Conservation (phyloP, 208 protist species). For the Wallacemonas sp. region DNA sequence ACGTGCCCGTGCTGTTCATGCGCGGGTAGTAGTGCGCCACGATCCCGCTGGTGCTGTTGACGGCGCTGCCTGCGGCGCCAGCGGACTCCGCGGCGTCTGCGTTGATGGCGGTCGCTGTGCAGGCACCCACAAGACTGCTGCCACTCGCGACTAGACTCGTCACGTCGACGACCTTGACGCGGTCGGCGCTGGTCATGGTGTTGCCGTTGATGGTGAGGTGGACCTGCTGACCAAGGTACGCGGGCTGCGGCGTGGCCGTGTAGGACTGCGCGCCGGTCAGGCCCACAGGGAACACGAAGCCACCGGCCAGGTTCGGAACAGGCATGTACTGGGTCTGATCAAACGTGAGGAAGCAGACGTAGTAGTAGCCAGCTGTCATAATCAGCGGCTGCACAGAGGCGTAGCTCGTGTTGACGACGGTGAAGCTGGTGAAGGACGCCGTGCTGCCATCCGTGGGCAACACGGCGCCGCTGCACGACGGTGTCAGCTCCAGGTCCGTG, state of each 20-base stretch:
- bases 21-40: conserved; percentile 67
- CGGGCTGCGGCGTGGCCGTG: conserved; percentile 51
- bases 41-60: conserved; percentile 43
- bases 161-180: conserved; percentile 75
- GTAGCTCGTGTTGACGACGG: conserved; percentile 29
- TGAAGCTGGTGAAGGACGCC: conserved; percentile 71
- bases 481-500: conserved; percentile 19
- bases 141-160: conserved; percentile 2
- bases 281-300: conserved; percentile 80
- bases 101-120: conserved; percentile 57
- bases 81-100: conserved; percentile 48
- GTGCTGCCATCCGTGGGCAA: conserved; percentile 41
- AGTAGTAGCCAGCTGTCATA: conserved; percentile 64
- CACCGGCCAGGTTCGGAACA: conserved; percentile 69
- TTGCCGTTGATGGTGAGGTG: conserved; percentile 72
- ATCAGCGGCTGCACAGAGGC: conserved; percentile 64
- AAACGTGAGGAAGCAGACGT: conserved; percentile 81
- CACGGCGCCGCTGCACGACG: conserved; percentile 38
- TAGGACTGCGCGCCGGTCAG: conserved; percentile 80
- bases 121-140: conserved; percentile 31
- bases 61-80: conserved; percentile 40
- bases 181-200: conserved; percentile 60
- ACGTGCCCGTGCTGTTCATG: conserved; percentile 66
- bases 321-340: conserved; percentile 51
- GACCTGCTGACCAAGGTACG: conserved; percentile 73